These are phyloP conservation scores for Basidiobolus meristosporus DNA, from an alignment of 371 early-diverging fungal genomes.

Conservation along the genomic window DNA sequence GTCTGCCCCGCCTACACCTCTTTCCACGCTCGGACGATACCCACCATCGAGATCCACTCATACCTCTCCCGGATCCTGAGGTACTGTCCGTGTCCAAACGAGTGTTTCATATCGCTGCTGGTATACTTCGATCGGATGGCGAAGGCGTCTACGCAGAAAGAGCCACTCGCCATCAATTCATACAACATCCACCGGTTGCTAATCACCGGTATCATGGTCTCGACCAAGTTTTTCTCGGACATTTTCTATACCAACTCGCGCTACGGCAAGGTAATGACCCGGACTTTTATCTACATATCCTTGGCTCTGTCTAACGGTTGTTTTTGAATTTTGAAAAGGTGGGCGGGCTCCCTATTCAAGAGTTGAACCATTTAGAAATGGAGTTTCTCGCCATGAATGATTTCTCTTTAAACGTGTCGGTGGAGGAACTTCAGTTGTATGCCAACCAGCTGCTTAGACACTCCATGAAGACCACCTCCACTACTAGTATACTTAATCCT, in stretches of 20 bases:
- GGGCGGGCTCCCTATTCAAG: constrained; percentile 74
- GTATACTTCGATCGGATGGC: constrained; percentile 83
- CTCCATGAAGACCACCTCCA: no score
- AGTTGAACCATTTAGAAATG: constrained; percentile 74
- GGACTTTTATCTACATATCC: no score
- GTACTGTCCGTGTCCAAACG: constrained; percentile 80
- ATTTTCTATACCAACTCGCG: constrained; percentile 83
- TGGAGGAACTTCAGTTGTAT: constrained; percentile 61
- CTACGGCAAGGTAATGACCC: constrained; percentile 85
- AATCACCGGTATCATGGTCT: constrained; percentile 63
- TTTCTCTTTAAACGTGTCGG: constrained; percentile 52
- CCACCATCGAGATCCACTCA: constrained; percentile 63
- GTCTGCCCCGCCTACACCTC: constrained; percentile 20
- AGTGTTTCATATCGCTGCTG: constrained; percentile 64
- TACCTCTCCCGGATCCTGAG: constrained; percentile 73
- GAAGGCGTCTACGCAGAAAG: no score
- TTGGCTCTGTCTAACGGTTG: no score
- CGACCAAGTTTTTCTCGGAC: constrained; percentile 72
- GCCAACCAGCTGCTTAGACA: constrained; percentile 50
- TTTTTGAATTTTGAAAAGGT: no score
- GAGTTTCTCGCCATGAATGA: constrained; percentile 57
- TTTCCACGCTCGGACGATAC: constrained; percentile 77
- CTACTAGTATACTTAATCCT: no score
- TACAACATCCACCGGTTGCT: constrained; percentile 78
- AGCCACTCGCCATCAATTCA: constrained; percentile 39